phyloP scores from a whole-genome alignment of 169 alveolate species.

The Amoebophrya sp. region DNA sequence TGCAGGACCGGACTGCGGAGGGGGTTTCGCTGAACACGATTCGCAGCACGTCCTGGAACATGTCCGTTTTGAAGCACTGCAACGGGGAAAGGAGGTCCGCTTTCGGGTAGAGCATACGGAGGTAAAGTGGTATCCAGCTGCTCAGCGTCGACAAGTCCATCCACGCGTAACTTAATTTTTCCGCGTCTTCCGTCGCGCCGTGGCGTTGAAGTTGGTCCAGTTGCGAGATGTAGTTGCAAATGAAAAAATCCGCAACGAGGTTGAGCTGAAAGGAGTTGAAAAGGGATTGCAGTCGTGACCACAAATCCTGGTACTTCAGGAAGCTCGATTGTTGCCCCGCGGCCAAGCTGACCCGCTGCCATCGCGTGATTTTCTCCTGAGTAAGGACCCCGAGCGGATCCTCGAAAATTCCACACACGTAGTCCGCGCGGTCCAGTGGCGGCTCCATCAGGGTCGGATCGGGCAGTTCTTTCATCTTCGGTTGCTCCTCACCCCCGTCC shows the following conservation, averaged over 20 bases:
- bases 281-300: neutral
- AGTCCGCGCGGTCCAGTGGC: neutral
- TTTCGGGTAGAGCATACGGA: neutral
- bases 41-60: neutral
- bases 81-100: constrained; percentile 1
- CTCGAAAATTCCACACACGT: neutral
- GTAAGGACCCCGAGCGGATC: neutral
- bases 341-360: neutral
- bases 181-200: neutral
- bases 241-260: neutral
- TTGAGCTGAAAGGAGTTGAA: neutral
- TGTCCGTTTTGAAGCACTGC: neutral
- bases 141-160: neutral
- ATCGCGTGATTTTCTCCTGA: neutral
- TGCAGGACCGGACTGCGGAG: neutral
- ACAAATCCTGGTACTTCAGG: neutral
- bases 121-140: neutral
- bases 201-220: neutral
- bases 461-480: neutral
- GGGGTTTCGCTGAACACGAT: neutral
- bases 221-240: neutral
- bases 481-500: neutral
- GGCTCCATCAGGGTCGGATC: neutral
- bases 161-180: neutral
- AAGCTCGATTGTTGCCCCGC: neutral